Base-by-base conservation (phyloP, 2,329 filamentous ascomycete genomes). In the Thermochaetoides dissita region DNA sequence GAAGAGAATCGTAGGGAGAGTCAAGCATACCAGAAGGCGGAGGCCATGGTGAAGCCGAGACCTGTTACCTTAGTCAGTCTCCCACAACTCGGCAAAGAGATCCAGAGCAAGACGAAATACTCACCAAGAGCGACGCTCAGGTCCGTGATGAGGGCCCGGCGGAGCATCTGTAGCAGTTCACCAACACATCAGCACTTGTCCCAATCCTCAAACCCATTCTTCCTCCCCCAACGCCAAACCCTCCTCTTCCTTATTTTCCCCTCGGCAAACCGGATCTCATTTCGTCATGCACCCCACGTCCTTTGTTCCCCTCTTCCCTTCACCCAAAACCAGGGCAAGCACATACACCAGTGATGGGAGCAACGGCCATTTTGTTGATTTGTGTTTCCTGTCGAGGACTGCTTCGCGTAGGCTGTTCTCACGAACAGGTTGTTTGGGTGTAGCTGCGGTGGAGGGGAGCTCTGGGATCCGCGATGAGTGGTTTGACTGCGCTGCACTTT, bases 281-380 rank as follows among this genome's bases (percentile, higher is more conserved):
- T 24, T 24, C 17, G 17, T 24, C 17, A 24, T 24, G 17, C 17
- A 24, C 17, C 17, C 17, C 17, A 24, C 17, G 17, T 24, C 17
- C 17, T 24, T 24, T 5, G 3, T 24, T 24, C 17, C 17, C 17
- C 5, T 5, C 17, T 24, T 5, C 17, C 17, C 17, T 5, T 24
- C 17, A 3, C 5, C 17, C 17, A 24, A 24, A 24, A 24, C 17
- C 17, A 24, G 39, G 35, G 42, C 17, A 9, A 41, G 49, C 46
- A 72, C 73, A 50, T 74, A 77, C 73, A 57, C 73, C 73, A 51
- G 70, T 74, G 52, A 77, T 73, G 46, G 72, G 73, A 55, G 65
- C 63, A 60, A 75, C 56, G 53, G 71, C 68, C 69, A 74, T 74
- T 53, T 37, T 43, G 34, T 42, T 11, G 37, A 8, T 28, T 11